Base-by-base conservation (phyloP, 192 early-diverging fungal genomes). In the Rhizoclosmatium globosum region DNA sequence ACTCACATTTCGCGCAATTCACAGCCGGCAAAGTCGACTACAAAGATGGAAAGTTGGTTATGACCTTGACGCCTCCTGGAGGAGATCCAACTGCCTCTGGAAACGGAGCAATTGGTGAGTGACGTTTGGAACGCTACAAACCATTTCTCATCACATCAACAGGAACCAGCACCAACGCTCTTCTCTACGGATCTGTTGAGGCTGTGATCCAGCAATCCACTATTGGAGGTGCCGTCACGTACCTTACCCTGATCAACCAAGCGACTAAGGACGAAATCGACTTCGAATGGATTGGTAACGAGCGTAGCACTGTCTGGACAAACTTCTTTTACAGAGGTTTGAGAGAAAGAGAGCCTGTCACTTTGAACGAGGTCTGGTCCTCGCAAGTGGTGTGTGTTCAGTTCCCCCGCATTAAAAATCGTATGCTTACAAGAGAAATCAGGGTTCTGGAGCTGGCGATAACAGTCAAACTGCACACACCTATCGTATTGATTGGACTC, bases 141-240 rank as follows among this genome's bases (percentile, higher is more conserved):
- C 68, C 23, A n/a, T 23, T 46, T 19, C 38, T 46, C 47, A 46
- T 19, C 13, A 31, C 50, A 53, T 17, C 50, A 53, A 53, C 42
- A 68, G 69, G 15, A 11, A 78, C 47, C 31, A 59, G 48, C 19
- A 78, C 47, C 15, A 45, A 39, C 15, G 70, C 65, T 6, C 53
- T 78, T 9, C 65, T 70, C 3, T 78, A 78, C 68, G 77, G 77
- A 53, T 71, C 77, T 46, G 59, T 78, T 15, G 77, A 78, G 21
- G 77, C 77, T 4, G 9, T 6, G 38, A 71, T 70, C 61, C 41
- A 78, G 44, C 77, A 70, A 62, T 65, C 68, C 53, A 42, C 38
- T 50, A 70, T 66, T n/a, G 67, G 75, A 9, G 73, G 73, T 46
- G 73, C 43, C 58, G 61, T 74, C 13, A 74, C 75, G 31, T 61